Base-by-base conservation (phyloP, 192 early-diverging fungal genomes). In the Gaertneriomyces semiglobifer region DNA sequence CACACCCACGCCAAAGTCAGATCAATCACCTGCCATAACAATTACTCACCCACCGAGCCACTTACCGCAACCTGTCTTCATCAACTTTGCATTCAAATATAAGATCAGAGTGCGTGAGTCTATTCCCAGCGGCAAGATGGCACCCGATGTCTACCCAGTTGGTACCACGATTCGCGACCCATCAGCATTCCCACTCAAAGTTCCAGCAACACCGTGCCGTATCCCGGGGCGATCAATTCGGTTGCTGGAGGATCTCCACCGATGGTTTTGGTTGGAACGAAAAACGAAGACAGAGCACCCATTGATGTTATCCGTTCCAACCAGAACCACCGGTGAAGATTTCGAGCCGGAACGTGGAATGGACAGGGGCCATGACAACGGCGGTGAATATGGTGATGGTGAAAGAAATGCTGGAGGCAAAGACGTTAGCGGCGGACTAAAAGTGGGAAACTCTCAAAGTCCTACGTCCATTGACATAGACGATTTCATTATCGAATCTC, bases 1-100 rank as follows among this genome's bases (percentile, higher is more conserved):
- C 48, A 2, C 48, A 12, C 18, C 48, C 3, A 50, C 18, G 12
- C 18, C 48, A 50, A 50, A 50, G 48, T 18, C 0, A 0, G 3
- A 50, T 18, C 48, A 0, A 50, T 18, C 48, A 18, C 48, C 11
- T n/a, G 3, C 48, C 11, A 50, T 2, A 0, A 3, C 2, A 1
- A 50, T n/a, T n/a, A 50, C 48, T 18, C 11, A 50, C 48, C 3
- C 48, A 50, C 48, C 48, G 1, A 50, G 2, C 1, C 48, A 12
- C 11, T 18, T 3, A 1, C 12, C 0, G 11, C 18, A 50, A 1
- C 2, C 48, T 18, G 18, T 50, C 1, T 50, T 50, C 48, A 18
- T 50, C 48, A 50, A 50, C 48, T 50, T 50, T 50, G 48, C 48
- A 18, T 50, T 50, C 48, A 50, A 50, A 18, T 50, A 50, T 18